Evolutionary conservation across 192 early-diverging fungal species (phyloP), one percentile per base, ranked within the genome.

Genomic region (Coemansia sp.): DNA sequence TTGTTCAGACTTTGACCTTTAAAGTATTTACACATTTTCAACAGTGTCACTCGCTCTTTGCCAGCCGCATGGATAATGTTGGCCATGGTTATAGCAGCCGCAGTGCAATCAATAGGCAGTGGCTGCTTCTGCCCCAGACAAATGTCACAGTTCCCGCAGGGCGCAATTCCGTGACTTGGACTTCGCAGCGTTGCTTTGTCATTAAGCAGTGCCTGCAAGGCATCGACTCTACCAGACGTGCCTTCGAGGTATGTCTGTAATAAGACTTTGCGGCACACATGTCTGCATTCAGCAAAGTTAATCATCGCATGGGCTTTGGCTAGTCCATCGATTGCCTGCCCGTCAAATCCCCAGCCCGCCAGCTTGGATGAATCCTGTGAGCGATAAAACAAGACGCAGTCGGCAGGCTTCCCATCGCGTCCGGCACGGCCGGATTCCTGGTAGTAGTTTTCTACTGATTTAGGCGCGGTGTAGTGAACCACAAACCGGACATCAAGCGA

Each of bases 391-490:
- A 90, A 43, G 9, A 89, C 69, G 48, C 90, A 91, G 23, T 89
- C 85, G 0, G 89, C 88, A 1, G 67, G 75, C 31, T 73, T 22
- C 2, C 90, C 90, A 54, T 91, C 90, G 19, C 89, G 69, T 24
- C 89, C 89, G 28, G 88, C 89, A 18, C 89, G 81, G 0, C 89
- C 89, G 7, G 83, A 82, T 47, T 91, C 89, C 64, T 91, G 88
- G 62, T 91, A 91, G 64, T 89, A 89, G 21, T 83, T 67, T 47
- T 84, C 83, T 16, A 82, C 54, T 8, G 73, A 66, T 65, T 79
- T 77, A 4, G 83, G 77, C 18, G 69, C 71, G 2, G 77, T 73
- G 21, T 61, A 65, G 51, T 84, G 83, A 4, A 64, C 57, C 14
- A 84, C 83, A 54, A 78, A 84, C 35, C 74, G 70, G 21, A 84